Percentiles rank a stretch among this genome's conserved stretches.
Conservation (phyloP, 2,329 filamentous ascomycete genomes). For the Xylariales sp. region DNA sequence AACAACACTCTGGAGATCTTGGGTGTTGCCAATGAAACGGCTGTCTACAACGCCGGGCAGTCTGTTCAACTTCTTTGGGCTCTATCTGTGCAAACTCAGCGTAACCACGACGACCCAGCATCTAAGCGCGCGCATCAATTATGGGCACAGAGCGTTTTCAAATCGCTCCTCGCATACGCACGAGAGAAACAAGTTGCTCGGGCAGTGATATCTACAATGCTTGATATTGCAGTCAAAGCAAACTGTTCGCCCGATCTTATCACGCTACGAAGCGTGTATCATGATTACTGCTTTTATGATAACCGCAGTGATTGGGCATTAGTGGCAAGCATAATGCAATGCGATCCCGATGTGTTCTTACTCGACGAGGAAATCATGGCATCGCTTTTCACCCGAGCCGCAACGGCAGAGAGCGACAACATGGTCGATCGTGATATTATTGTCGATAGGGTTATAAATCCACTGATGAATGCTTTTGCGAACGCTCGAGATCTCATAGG, state of each 20-base stretch:
- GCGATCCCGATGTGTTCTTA: slow-evolving; percentile 41
- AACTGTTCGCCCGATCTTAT: slow-evolving; percentile 27
- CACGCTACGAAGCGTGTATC: slow-evolving; percentile 25
- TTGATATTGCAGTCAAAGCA: slow-evolving; percentile 28
- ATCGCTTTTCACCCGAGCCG: slow-evolving; percentile 26
- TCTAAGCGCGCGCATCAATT: slow-evolving; percentile 22
- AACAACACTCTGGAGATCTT: slow-evolving; percentile 36
- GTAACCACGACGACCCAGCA: slow-evolving; percentile 20
- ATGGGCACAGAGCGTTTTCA: slow-evolving; percentile 22
- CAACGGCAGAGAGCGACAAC: slow-evolving; percentile 15
- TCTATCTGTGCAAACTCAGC: slow-evolving; percentile 19
- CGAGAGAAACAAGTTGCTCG: slow-evolving; percentile 12
- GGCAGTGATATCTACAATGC: slow-evolving; percentile 21
- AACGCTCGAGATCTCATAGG: slow-evolving; percentile 32
- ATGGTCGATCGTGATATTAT: slow-evolving; percentile 18
- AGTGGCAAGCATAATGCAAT: slow-evolving; percentile 34
- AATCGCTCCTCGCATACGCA: slow-evolving; percentile 15
- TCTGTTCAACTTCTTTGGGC: slow-evolving; percentile 39
- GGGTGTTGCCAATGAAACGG: slow-evolving; percentile 33
- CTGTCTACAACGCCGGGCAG: slow-evolving; percentile 26
- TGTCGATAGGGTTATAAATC: slow-evolving; percentile 27
- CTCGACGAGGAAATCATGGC: slow-evolving; percentile 25
- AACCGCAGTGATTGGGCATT: slow-evolving; percentile 31
- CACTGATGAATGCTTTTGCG: slow-evolving; percentile 35
- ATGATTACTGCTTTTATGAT: slow-evolving; percentile 16